Evolutionary conservation across 192 early-diverging fungal genomes (phyloP), one percentile per base, ranked within the genome.

Genomic region (Podila verticillata): DNA sequence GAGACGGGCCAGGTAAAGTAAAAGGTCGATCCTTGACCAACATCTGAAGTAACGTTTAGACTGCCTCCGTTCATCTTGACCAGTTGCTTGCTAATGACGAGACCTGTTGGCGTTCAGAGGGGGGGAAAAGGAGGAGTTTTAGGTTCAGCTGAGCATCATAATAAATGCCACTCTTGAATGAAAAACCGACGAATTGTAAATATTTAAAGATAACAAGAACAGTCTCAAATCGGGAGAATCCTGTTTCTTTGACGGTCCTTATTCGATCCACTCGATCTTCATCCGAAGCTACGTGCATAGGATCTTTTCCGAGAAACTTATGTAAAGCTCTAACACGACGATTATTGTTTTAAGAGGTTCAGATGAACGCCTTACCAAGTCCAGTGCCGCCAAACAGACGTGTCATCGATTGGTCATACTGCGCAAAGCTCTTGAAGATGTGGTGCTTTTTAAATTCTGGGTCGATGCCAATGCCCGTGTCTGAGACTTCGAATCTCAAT

Each of bases 401-500:
- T 12, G 90, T 91, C 35, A 89, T 91, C 26, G 91, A 87, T 28
- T 87, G 86, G 28, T 93, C 91, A 5, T 89, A 91, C 73, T 94
- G 94, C 15, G 87, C 73, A 82, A 93, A 95, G 57, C 88, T 89
- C 57, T 92, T 87, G 70, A 93, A 95, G 58, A 94, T 87, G n/a
- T 79, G 69, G 63, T 89, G 80, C 35, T 82, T 73, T 65, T 88
- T 83, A 64, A 91, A 92, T 31, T 90, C 87, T 10, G 83, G 82
- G 51, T 88, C 82, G 61, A 95, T 92, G 8, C 94, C 94, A 61
- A 95, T 95, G 2, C 94, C 94, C 1, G 92, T 92, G 63, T 95
- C 94, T n/a, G 74, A 79, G 44, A 95, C 85, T 28, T 86, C 84
- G 19, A 94, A 82, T 57, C 87, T 71, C 22, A 94, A 81, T 32